Conservation (phyloP, 306 rosid genomes). For the Sicyos edulis region DNA sequence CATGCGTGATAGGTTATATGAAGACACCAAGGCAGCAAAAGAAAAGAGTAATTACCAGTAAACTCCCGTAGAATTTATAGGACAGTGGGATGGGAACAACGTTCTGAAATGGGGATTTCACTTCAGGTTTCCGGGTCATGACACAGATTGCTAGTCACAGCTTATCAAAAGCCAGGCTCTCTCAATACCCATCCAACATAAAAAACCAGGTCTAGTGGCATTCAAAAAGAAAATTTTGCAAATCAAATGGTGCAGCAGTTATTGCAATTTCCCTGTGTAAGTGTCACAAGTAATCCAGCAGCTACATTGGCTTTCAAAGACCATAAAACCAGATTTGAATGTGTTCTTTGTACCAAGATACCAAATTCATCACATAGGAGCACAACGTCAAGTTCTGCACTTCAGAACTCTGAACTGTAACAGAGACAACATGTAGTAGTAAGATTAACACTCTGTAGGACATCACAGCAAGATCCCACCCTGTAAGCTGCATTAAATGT, state of each 20-base stretch:
- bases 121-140: background rate
- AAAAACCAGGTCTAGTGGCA: slow-evolving; percentile 29
- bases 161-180: slow-evolving; percentile 9
- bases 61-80: background rate
- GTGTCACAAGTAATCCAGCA: slow-evolving; percentile 54
- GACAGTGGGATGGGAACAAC: background rate
- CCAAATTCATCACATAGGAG: slow-evolving; percentile 64
- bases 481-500: slow-evolving; percentile 48
- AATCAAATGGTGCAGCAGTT: slow-evolving; percentile 27
- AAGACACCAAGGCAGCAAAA: slow-evolving; percentile 6
- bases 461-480: slow-evolving; percentile 39
- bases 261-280: slow-evolving; percentile 35
- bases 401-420: slow-evolving; percentile 68
- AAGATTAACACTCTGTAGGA: slow-evolving; percentile 37
- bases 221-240: slow-evolving; percentile 27
- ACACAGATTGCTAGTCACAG: background rate
- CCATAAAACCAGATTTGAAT: slow-evolving; percentile 62
- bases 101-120: slow-evolving; percentile 6
- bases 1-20: slow-evolving; percentile 26
- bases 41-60: slow-evolving; percentile 59
- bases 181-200: slow-evolving; percentile 19
- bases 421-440: slow-evolving; percentile 37
- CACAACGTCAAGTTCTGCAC: slow-evolving; percentile 72
- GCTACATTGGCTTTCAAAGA: slow-evolving; percentile 69
- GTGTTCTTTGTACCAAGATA: slow-evolving; percentile 59